A percentile compares a stretch with the other conserved stretches of the same genome.
Evolutionary conservation across 345 rosid genomes (phyloP).

Genomic region (Salix purpurea): DNA sequence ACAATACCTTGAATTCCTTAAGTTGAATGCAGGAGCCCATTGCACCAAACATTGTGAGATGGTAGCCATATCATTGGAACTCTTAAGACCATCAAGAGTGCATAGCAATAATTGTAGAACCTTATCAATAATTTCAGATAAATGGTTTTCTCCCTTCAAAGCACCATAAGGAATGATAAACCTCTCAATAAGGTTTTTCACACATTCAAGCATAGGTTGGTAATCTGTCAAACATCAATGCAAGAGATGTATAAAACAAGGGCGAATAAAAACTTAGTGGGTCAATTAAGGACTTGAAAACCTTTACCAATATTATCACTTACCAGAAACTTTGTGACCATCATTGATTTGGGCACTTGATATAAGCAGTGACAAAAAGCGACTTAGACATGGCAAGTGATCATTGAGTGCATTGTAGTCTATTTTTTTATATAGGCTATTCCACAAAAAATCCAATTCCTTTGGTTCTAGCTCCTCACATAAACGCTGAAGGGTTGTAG

Average conservation of each 20-base stretch:
- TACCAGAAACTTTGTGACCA: constrained; percentile 50
- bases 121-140: constrained; percentile 47
- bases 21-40: constrained; percentile 72
- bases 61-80: constrained; percentile 33
- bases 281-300: constrained; percentile 13
- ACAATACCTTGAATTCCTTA: constrained; percentile 55
- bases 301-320: constrained; percentile 19
- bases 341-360: constrained; percentile 45
- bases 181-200: constrained; percentile 37
- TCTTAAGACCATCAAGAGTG: constrained; percentile 47
- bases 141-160: constrained; percentile 31
- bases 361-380: constrained; percentile 50
- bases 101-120: constrained; percentile 59
- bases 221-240: constrained; percentile 48
- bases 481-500: constrained; percentile 47
- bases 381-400: constrained; percentile 37
- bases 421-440: constrained; percentile 51
- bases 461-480: constrained; percentile 51
- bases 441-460: constrained; percentile 50
- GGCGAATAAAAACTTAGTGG: not conserved
- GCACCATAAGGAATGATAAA: constrained; percentile 37
- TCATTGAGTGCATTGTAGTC: constrained; percentile 28
- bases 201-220: constrained; percentile 43
- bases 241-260: not conserved
- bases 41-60: constrained; percentile 36